Base-by-base conservation (phyloP, 1,284 basidiomycete genomes). In the Termitomyces sp. region DNA sequence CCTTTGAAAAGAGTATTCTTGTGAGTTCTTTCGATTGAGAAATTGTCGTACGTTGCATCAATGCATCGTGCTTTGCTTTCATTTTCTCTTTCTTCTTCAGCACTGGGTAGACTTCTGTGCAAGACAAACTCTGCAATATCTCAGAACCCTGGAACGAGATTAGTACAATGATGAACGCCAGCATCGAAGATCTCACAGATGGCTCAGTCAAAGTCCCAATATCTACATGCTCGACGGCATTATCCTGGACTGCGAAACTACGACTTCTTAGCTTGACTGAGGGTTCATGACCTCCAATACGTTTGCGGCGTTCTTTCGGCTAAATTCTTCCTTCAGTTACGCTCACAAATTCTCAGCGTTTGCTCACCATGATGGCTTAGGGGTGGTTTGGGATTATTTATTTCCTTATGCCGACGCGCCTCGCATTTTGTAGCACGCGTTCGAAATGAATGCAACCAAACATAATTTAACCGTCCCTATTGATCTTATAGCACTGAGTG, bases 51-150 rank as follows among this genome's bases (percentile, higher is more conserved):
- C 88, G 80, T 70, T 84, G 75, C 36, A 90, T 64, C 58, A 92
- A 84, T 5, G 82, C 76, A 59, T 88, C 82, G 52, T 82, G 81
- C 67, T 85, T 90, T 53, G 81, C 58, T 34, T 81, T 74, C 49
- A 80, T 80, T 65, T 86, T 91, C 56, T 82, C 84, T 63, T 86
- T 90, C 72, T 92, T 92, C 52, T 76, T 84, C 49, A 77, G 58
- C 8, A 58, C 54, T 24, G 60, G 54, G 5, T 62, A 64, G 28
- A 33, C 33, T 28, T 69, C 69, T 28, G 65, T 54, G 10, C 58
- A 58, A 21, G 67, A 61, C 41, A 72, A 63, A 34, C 66, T 60
- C 17, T 69, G 64, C 10, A 83, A 65, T 48, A 82, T 68, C 4
- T 78, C 77, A 56, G 71, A 66, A 3, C 70, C 78, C 82, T 84